These are phyloP conservation scores for Myriosclerotinia scirpicola DNA, from an alignment of 2,329 filamentous ascomycete genomes.

Conservation along the genomic window DNA sequence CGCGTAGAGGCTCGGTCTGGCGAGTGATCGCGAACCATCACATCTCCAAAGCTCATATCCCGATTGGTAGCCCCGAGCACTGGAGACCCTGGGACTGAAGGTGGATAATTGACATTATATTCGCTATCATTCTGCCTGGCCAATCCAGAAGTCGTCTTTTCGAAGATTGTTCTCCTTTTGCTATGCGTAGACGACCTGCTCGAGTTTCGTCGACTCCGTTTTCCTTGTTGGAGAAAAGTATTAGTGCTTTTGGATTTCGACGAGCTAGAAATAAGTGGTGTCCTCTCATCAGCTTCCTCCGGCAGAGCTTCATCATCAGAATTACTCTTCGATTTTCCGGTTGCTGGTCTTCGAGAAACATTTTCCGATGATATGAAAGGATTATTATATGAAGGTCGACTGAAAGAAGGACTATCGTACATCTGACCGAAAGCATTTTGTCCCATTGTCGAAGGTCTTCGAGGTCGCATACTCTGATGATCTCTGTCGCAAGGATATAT, in stretches of 20 bases:
- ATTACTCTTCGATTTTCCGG: conserved; percentile 39
- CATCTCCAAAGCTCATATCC: conserved; percentile 63
- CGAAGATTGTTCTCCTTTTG: conserved; percentile 39
- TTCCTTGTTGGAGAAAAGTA: conserved; percentile 28
- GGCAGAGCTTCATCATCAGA: conserved; percentile 51
- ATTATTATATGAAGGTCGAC: conserved; percentile 39
- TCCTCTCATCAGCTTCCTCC: conserved; percentile 51
- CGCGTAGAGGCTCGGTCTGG: conserved; percentile 27
- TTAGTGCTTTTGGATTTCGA: conserved; percentile 40
- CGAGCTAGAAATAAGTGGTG: conserved; percentile 54
- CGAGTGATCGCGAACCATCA: conserved; percentile 67
- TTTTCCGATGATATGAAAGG: conserved; percentile 38
- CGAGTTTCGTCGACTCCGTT: conserved; percentile 36
- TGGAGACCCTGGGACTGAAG: conserved; percentile 65
- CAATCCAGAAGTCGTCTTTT: conserved; percentile 33
- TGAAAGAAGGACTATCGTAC: conserved; percentile 41
- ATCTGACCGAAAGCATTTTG: conserved; percentile 42
- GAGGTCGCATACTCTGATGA: conserved; percentile 56
- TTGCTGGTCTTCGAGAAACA: conserved; percentile 32
- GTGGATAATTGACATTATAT: conserved; percentile 68
- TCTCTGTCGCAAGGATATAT: conserved; percentile 37
- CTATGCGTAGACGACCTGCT: conserved; percentile 49
- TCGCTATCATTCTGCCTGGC: conserved; percentile 43
- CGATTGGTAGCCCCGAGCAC: conserved; percentile 50
- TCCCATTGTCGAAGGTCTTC: conserved; percentile 55